Evolutionary conservation across 2,329 filamentous ascomycete species (phyloP), one percentile per base, ranked within the genome.

Genomic region (Didymella segeticola): DNA sequence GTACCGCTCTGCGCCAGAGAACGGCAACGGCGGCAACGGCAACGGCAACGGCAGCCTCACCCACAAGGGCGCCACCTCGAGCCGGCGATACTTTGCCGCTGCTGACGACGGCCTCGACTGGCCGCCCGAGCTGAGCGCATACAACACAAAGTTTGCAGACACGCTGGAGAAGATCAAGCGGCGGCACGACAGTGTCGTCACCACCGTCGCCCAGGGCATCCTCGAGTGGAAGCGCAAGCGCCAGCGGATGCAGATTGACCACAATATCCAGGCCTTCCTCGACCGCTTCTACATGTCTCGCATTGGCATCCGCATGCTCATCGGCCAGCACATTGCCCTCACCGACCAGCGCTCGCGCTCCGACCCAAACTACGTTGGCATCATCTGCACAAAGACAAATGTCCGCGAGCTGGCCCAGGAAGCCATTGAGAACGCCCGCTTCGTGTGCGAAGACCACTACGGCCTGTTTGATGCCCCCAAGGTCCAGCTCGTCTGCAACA

Each of bases 231-330:
- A 99, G 80, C 90, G 93, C 50, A 93, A 89, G 73, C 86, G 92
- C 58, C 95, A 99, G 82, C 87, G 95, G 47, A 95, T 98, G 89
- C 95, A 98, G 73, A 99, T 99, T 70, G 95, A 98, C 78, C 89
- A 93, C 74, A 96, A 93, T 66, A 97, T 99, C 55, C 95, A 99
- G 76, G 89, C 91, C 49, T 99, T 99, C 81, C 86, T 99, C 62
- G 95, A 99, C 78, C 90, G 95, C 55, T 99, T 99, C 78, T 99
- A 99, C 82, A 99, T 99, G 95, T 97, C 93, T 37, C 91, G 95
- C 59, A 99, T 99, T 70, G 95, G 95, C 62, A 99, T 99, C 66
- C 90, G 95, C 67, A 99, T 99, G 95, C 87, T 99, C 43, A 97
- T 99, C 68, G 95, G 95, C 47, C 95, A 99, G 76, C 95, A 99